Conservation (phyloP, 805 yeast genomes). For the Ogataea paraovalis region DNA sequence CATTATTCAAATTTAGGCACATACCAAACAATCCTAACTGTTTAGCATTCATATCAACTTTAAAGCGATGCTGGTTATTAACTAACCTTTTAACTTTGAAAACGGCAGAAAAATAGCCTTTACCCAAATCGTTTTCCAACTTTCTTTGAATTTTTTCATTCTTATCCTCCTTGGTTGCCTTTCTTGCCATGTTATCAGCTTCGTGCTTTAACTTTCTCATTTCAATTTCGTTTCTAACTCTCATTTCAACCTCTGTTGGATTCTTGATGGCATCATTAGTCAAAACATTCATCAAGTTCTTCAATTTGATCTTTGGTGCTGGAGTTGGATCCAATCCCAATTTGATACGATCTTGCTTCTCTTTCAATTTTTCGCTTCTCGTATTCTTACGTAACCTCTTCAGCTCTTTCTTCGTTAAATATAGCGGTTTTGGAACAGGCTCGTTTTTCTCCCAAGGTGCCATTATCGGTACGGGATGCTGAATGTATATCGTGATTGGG, state of each 20-base stretch:
- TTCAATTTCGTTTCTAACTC: conserved; percentile 65
- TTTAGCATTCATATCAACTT: conserved; percentile 76
- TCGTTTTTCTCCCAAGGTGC: conserved; percentile 53
- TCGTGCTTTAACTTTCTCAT: conserved; percentile 58
- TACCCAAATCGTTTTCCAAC: conserved; percentile 42
- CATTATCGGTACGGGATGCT: conserved; percentile 70
- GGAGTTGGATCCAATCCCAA: conserved; percentile 86
- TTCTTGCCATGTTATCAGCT: conserved; percentile 56
- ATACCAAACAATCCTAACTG: conserved; percentile 67
- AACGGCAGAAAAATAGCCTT: conserved; percentile 55
- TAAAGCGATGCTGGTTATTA: conserved; percentile 66
- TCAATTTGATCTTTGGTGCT: conserved; percentile 79
- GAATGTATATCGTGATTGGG: conserved; percentile 67
- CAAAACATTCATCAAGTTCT: conserved; percentile 80
- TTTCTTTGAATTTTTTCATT: conserved; percentile 46
- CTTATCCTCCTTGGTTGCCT: conserved; percentile 53
- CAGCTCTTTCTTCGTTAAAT: conserved; percentile 71
- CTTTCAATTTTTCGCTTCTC: conserved; percentile 59
- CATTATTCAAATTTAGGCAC: conserved; percentile 40
- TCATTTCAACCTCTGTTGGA: conserved; percentile 80
- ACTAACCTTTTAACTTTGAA: conserved; percentile 51
- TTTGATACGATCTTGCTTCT: conserved; percentile 69
- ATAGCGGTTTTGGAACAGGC: conserved; percentile 40
- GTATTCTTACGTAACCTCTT: conserved; percentile 69
- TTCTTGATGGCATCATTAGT: conserved; percentile 83